phyloP scores from a whole-genome alignment of 73 alveolate species.

The Urostyla sp. region DNA sequence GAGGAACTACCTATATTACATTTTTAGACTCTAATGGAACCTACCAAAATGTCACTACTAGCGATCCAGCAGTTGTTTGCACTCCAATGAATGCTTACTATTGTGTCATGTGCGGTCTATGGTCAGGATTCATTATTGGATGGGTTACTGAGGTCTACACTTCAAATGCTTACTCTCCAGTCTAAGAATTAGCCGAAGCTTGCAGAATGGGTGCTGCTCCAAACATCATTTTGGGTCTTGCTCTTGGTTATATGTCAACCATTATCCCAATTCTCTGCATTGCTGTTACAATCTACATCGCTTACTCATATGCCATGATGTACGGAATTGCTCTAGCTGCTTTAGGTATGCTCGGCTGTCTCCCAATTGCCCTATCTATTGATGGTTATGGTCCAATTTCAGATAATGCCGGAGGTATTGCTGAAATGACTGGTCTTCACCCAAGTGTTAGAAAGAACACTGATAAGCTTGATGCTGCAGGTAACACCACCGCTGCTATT shows the following conservation, averaged over 20 bases:
- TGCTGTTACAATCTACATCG: conserved; percentile 79
- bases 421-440: conserved; percentile 94
- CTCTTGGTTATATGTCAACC: conserved; percentile 92
- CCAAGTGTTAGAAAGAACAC: conserved; percentile 90
- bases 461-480: conserved; percentile 98
- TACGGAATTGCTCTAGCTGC: conserved; percentile 97
- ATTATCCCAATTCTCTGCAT: conserved; percentile 86
- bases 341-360: conserved; percentile 96
- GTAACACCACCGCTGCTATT: conserved; percentile 97
- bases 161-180: conserved; percentile 92
- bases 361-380: conserved; percentile 92
- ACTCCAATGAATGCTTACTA: conserved; percentile 63
- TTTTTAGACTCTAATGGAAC: no score
- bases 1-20: no score
- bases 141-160: conserved; percentile 92
- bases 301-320: conserved; percentile 81
- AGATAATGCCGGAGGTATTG: conserved; percentile 99
- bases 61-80: not conserved
- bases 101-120: conserved; percentile 83
- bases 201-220: conserved; percentile 98
- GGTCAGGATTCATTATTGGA: conserved; percentile 93
- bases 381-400: conserved; percentile 97
- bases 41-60: not conserved
- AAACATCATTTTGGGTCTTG: conserved; percentile 93
- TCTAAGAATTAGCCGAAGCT: conserved; percentile 89